A percentile compares a stretch with the other conserved stretches of the same genome.
These are phyloP conservation scores for Beauveria australis DNA, from an alignment of 2,329 filamentous ascomycete species.

Conservation along the genomic window DNA sequence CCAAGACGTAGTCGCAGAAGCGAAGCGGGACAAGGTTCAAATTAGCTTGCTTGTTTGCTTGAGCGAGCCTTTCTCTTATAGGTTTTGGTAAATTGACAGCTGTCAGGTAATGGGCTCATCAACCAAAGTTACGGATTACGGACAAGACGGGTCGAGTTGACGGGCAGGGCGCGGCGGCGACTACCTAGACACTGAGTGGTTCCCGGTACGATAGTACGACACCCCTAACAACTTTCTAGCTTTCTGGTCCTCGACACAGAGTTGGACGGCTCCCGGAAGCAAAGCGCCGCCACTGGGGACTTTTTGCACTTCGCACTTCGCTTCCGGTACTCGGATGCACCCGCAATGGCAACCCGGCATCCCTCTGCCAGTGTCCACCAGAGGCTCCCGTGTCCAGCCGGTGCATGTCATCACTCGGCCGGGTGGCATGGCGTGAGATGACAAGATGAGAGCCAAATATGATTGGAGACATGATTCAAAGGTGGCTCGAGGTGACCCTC, in stretches of 20 bases:
- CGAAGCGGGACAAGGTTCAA: neutral
- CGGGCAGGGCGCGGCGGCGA: too few relatives aligned
- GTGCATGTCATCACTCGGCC: neutral
- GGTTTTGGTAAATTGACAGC: neutral
- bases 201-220: neutral
- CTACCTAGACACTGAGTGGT: neutral
- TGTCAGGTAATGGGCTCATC: neutral
- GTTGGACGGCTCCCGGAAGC: neutral
- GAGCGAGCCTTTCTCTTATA: too few relatives aligned
- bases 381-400: neutral
- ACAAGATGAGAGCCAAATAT: too few relatives aligned
- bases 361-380: neutral
- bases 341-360: neutral
- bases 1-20: neutral
- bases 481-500: neutral
- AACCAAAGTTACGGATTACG: too few relatives aligned
- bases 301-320: neutral
- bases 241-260: neutral
- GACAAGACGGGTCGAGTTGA: too few relatives aligned
- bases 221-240: neutral
- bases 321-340: conserved; percentile 4
- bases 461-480: too few relatives aligned
- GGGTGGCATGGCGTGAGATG: neutral
- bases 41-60: neutral
- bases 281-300: neutral